Conservation (phyloP, 2,329 filamentous ascomycete species). For the Alternaria solani region DNA sequence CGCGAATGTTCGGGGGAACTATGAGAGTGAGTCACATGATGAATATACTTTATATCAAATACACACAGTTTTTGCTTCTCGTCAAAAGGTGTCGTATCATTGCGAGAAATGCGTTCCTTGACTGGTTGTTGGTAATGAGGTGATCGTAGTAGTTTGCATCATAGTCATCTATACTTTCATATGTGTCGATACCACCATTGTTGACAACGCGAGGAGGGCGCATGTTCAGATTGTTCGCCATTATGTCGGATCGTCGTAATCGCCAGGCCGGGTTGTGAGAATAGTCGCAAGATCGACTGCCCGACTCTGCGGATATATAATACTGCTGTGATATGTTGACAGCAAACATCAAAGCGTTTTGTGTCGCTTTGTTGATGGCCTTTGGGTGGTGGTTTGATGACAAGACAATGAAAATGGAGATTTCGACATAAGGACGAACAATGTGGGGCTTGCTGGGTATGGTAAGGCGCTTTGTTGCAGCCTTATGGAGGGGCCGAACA, state of each 20-base stretch:
- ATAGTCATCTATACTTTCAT: neutral
- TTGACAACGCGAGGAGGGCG: neutral
- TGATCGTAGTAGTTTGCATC: neutral
- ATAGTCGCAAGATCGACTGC: neutral
- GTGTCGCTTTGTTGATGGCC: neutral
- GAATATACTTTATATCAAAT: neutral
- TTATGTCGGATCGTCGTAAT: neutral
- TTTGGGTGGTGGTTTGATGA: neutral
- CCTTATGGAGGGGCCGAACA: neutral
- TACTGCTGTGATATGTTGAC: neutral
- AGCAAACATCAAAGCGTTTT: neutral
- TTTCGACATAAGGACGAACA: neutral
- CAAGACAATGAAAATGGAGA: neutral
- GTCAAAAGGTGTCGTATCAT: neutral
- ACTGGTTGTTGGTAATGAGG: neutral
- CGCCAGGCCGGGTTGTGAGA: neutral
- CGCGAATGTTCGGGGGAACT: neutral
- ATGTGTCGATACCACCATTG: neutral
- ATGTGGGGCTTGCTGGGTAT: neutral
- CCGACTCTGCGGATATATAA: neutral
- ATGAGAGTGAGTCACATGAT: neutral
- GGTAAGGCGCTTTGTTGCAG: neutral
- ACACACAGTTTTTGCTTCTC: neutral
- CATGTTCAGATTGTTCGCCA: neutral
- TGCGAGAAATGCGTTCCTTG: neutral